Conservation (phyloP, 75 land plant genomes). For the Selaginella tamariscina region DNA sequence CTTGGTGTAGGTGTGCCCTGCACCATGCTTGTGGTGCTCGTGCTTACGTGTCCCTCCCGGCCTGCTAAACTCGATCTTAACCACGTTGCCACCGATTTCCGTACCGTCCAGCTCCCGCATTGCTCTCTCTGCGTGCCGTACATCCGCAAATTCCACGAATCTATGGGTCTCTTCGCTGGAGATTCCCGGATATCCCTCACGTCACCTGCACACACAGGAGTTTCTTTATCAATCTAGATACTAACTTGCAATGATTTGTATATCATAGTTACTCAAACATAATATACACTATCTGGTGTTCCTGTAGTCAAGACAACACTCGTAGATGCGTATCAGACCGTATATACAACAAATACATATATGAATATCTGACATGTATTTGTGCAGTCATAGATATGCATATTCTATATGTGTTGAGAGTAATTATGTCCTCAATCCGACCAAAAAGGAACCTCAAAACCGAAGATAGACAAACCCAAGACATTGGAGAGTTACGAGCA, state of each 20-base stretch:
- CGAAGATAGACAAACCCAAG: neutral
- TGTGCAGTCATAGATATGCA: too few relatives aligned
- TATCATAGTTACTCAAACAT: too few relatives aligned
- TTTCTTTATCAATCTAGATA: neutral
- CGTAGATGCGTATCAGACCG: too few relatives aligned
- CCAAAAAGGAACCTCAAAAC: neutral
- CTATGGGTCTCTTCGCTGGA: slow-evolving; percentile 52
- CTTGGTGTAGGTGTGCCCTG: neutral
- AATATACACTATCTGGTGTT: too few relatives aligned
- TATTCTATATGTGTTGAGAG: too few relatives aligned
- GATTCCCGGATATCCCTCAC: slow-evolving; percentile 82
- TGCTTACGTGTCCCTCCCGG: slow-evolving; percentile 20
- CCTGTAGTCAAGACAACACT: too few relatives aligned
- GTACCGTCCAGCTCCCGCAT: slow-evolving; percentile 54
- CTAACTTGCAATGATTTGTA: neutral
- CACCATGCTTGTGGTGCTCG: neutral
- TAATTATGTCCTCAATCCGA: too few relatives aligned
- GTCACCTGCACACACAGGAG: slow-evolving; percentile 35
- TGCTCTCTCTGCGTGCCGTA: slow-evolving; percentile 67
- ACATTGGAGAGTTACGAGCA: too few relatives aligned
- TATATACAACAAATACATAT: too few relatives aligned
- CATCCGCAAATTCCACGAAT: slow-evolving; percentile 87
- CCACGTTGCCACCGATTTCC: slow-evolving; percentile 43
- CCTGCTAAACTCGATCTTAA: slow-evolving; percentile 73
- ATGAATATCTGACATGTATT: too few relatives aligned